Conservation (phyloP, 371 early-diverging fungal genomes). For the Apophysomyces variabilis region DNA sequence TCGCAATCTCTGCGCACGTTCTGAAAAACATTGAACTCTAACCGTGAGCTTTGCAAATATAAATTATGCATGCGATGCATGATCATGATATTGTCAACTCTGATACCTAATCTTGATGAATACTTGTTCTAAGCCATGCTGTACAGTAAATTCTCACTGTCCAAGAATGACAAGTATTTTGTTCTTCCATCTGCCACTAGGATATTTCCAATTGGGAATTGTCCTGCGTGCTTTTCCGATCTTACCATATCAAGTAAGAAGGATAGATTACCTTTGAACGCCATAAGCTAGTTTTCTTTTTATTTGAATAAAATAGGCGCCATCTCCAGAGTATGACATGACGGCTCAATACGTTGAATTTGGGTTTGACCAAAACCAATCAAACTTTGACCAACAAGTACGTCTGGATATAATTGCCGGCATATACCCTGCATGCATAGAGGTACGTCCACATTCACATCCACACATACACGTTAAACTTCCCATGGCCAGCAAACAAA, state of each 20-base stretch:
- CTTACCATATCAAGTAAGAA: neutral
- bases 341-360: neutral
- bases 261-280: neutral
- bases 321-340: neutral
- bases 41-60: neutral
- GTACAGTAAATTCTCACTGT: neutral
- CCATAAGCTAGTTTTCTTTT: neutral
- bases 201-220: neutral
- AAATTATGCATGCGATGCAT: neutral
- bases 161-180: conserved; percentile 5
- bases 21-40: conserved; percentile 8
- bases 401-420: neutral
- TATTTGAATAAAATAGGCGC: neutral
- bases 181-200: neutral
- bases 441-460: too few species aligned
- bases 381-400: conserved; percentile 1
- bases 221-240: neutral
- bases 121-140: neutral
- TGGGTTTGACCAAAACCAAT: conserved; percentile 1
- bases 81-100: conserved; percentile 4
- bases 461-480: neutral
- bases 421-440: conserved; percentile 3
- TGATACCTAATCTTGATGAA: neutral
- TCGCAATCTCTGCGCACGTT: conserved; percentile 6
- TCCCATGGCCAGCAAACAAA: neutral